Evolutionary conservation across 352 stramenopile species (phyloP), one percentile per base, ranked within the genome.

Genomic region (Globisporangium cystogenes): DNA sequence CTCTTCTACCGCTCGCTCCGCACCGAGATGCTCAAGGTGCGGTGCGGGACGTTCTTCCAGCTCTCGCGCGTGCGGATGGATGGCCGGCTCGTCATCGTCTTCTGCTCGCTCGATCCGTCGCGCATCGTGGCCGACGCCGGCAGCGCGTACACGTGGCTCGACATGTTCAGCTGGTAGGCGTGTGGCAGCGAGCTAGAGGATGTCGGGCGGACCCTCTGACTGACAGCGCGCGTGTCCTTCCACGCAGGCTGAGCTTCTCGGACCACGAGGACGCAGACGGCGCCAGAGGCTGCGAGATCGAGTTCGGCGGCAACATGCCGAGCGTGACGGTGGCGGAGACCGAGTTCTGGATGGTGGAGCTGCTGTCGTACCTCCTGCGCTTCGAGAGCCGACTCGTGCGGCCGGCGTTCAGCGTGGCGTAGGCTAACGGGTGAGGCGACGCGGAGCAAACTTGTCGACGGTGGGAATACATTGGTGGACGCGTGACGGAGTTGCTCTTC

Each of bases 331-430:
- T 72, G 8, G 68, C 68, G 14, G 47, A 51, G 12, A 49, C 36
- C 3, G 48, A 49, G 29, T 53, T 36, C 62, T 89, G 78, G 73
- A 82, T 89, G 71, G 65, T 86, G 26, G 75, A 89, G 51, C 68
- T 85, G 21, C 62, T 86, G 35, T 66, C 80, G 33, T 74, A 86
- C 23, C 70, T 73, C 12, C 59, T 86, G 43, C 73, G 74, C 7
- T 84, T 72, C 43, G 57, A 76, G 58, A 68, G 69, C 31, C 48
- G 48, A 36, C 58, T 61, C 10, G 57, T 76, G 36, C 57, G 51
- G 7, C 62, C 64, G 1, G 42, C 68, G 10, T 76, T 76, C 27
- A 54, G 61, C 20, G 46, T 75, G 7, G 31, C 31, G 31, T 36
- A 51, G 43, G 4, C 24, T 59, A 15, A 10, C 16, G 16, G 16